A percentile compares a stretch with the other conserved stretches of the same genome.
Conservation (phyloP, 441 rosid species). For the Brassica hybrid region DNA sequence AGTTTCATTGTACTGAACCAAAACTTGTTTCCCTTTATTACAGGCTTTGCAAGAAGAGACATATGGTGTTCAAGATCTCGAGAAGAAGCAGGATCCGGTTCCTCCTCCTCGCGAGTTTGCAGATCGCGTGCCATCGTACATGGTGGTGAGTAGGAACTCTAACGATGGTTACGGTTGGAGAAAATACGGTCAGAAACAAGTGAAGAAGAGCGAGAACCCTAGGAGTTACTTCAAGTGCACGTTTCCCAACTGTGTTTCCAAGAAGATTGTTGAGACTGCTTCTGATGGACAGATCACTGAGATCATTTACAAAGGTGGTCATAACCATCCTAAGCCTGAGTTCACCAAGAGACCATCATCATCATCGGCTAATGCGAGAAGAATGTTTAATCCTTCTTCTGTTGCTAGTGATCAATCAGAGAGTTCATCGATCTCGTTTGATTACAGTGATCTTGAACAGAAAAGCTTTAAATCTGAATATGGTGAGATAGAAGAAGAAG, state of each 20-base stretch:
- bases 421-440: constrained; percentile 77
- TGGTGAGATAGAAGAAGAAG: constrained; percentile 64
- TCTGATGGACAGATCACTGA: constrained; percentile 92
- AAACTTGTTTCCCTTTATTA: background rate
- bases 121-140: constrained; percentile 25
- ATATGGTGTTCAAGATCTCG: constrained; percentile 26
- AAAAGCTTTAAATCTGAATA: constrained; percentile 8
- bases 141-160: constrained; percentile 51
- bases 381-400: constrained; percentile 30
- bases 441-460: constrained; percentile 2
- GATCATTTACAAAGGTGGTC: constrained; percentile 89
- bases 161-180: constrained; percentile 97
- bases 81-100: constrained; percentile 17
- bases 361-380: constrained; percentile 29
- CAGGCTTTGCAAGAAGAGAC: constrained; percentile 38
- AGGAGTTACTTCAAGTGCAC: constrained; percentile 99
- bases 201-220: constrained; percentile 94
- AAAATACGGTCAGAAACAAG: constrained; percentile 95
- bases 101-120: constrained; percentile 28
- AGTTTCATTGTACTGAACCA: constrained; percentile 12
- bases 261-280: constrained; percentile 89
- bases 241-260: constrained; percentile 77
- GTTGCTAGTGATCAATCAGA: constrained; percentile 48
- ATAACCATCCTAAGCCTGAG: constrained; percentile 94
- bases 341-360: constrained; percentile 70